Evolutionary conservation across 768 basidiomycete genomes (phyloP).

Genomic region (Collybiopsis luxurians): DNA sequence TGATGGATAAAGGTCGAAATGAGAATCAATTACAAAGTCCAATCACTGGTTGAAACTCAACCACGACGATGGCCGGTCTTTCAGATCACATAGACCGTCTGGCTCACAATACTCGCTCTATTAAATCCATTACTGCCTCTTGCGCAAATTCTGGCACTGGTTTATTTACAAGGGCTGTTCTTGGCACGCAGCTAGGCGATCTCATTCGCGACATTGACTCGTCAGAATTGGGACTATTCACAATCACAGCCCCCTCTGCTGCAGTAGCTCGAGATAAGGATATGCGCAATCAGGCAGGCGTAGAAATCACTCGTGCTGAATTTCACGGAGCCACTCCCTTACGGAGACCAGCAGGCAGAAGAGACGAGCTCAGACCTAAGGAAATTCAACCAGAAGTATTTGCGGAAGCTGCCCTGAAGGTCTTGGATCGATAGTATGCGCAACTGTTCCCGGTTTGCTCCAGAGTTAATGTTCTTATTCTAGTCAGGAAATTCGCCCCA

Average conservation of each 20-base stretch:
- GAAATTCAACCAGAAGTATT: conserved; percentile 74
- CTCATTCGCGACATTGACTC: conserved; percentile 79
- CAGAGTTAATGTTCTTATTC: conserved; percentile 4
- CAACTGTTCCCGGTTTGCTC: neutral
- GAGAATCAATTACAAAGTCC: neutral
- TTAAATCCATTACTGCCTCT: conserved; percentile 40
- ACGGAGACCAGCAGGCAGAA: conserved; percentile 40
- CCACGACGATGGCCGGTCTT: conserved; percentile 46
- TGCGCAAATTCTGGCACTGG: conserved; percentile 27
- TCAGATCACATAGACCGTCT: conserved; percentile 71
- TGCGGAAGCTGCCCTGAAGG: conserved; percentile 72
- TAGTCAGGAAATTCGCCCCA: conserved; percentile 43
- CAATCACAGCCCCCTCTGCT: conserved; percentile 37
- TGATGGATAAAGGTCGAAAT: neutral
- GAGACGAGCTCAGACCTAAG: conserved; percentile 32
- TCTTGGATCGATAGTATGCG: conserved; percentile 73
- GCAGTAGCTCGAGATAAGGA: conserved; percentile 26
- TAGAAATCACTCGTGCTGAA: conserved; percentile 58
- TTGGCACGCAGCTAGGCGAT: conserved; percentile 61
- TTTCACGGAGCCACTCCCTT: conserved; percentile 74
- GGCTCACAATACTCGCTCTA: conserved; percentile 46
- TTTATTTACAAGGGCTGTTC: conserved; percentile 65
- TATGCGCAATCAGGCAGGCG: conserved; percentile 23
- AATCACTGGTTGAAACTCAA: neutral
- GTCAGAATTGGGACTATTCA: conserved; percentile 78